Evolutionary conservation across 2,329 filamentous ascomycete species (phyloP), one percentile per base, ranked within the genome.

Genomic region (Colletotrichum falcatum): DNA sequence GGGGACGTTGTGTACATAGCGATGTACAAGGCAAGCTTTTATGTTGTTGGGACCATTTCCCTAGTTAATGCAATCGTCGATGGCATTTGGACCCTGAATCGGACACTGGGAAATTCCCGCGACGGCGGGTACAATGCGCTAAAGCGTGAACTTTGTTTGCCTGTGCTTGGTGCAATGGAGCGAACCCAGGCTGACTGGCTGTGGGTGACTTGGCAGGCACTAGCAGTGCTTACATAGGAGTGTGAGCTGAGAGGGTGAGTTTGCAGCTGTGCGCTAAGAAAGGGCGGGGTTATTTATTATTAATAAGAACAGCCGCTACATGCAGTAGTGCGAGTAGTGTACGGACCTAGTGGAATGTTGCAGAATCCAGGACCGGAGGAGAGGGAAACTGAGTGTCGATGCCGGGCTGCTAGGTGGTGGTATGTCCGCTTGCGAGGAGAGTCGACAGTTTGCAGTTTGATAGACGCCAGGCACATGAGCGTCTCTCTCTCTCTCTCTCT

Each of bases 291-390:
- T n/a, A n/a, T n/a, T n/a, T n/a, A n/a, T n/a, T n/a, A 68, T 68
- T 49, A 68, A 37, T 59, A 54, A 59, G 53, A 53, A 46, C 33
- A 61, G 46, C 42, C n/a, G 46, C 46, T 30, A 16, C 48, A 44
- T 65, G 61, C 66, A 69, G 66, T 54, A 65, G 66, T 30, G 66
- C 46, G 61, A 69, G 66, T 54, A 65, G 66, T 30, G 66, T 54
- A 54, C 61, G 49, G 44, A 48, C 51, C 61, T 60, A 60, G 66
- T 69, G 61, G 33, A 37, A 48, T 53, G 44, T 54, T 69, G 66
- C 61, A 65, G 55, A 54, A 64, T 65, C 56, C 49, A 66, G 63
- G 56, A 56, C 49, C n/a, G 48, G 35, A 61, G 20, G 53, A 58
- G 51, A 28, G 53, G 33, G 14, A 39, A 9, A 59, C 65, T 46